Percentiles rank a stretch among this genome's conserved stretches.
phyloP scores from a whole-genome alignment of 2,329 filamentous ascomycete species.

The Penicillium psychrosexuale region DNA sequence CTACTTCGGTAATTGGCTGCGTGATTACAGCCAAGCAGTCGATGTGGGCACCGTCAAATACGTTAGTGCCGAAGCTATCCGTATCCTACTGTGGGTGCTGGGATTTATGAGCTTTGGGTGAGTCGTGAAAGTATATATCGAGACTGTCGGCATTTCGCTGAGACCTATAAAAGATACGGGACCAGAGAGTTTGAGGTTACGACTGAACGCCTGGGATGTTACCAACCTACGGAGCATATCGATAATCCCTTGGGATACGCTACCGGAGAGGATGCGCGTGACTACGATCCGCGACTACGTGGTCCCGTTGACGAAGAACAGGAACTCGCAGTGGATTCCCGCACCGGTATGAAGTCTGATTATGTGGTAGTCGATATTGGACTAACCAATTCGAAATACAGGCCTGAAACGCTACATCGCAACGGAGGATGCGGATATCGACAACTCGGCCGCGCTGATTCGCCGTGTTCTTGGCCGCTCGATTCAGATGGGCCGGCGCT shows the following conservation, averaged over 20 bases:
- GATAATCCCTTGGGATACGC: constrained; percentile 80
- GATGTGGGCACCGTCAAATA: constrained; percentile 90
- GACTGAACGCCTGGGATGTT: constrained; percentile 72
- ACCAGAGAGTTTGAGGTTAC: constrained; percentile 85
- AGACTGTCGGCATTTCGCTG: not conserved
- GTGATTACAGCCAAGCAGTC: constrained; percentile 90
- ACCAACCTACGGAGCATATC: constrained; percentile 79
- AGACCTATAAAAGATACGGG: constrained; percentile 44
- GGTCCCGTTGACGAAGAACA: constrained; percentile 74
- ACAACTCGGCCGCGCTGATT: constrained; percentile 76
- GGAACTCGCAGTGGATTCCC: constrained; percentile 74
- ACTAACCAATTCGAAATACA: constrained; percentile 20
- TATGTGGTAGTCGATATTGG: not conserved
- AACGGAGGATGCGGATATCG: constrained; percentile 72
- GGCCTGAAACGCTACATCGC: constrained; percentile 92
- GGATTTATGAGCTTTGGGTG: constrained; percentile 88
- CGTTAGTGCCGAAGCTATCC: constrained; percentile 85
- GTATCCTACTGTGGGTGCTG: constrained; percentile 81
- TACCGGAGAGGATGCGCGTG: constrained; percentile 78
- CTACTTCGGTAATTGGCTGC: constrained; percentile 95
- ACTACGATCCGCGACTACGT: constrained; percentile 77
- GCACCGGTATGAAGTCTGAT: constrained; percentile 52
- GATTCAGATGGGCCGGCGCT: constrained; percentile 76
- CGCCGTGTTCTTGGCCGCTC: constrained; percentile 68
- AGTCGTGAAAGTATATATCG: constrained; percentile 1